Conservation (phyloP, 1,139 yeast genomes). For the Suhomyces terraborum region DNA sequence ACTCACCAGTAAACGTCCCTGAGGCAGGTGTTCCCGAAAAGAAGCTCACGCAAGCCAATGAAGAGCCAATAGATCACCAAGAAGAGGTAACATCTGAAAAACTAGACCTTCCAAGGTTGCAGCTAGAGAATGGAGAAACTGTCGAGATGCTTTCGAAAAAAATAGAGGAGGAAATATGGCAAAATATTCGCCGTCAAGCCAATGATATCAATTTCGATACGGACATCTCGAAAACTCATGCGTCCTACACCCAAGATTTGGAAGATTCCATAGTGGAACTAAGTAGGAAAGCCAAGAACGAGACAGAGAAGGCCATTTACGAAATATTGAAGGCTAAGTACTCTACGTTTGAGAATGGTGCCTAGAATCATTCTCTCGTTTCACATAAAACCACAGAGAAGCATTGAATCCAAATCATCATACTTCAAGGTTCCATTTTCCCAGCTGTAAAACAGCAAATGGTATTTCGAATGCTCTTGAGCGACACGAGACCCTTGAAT, state of each 20-base stretch:
- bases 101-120: conserved; percentile 15
- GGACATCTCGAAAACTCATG: conserved; percentile 12
- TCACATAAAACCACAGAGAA: neutral
- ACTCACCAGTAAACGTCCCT: neutral
- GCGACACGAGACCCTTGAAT: too few relatives aligned
- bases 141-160: conserved; percentile 31
- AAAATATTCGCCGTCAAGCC: conserved; percentile 22
- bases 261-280: conserved; percentile 33
- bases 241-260: conserved; percentile 29
- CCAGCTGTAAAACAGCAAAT: too few relatives aligned
- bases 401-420: neutral
- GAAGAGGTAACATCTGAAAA: neutral
- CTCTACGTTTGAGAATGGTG: conserved; percentile 7
- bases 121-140: conserved; percentile 24
- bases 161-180: conserved; percentile 27
- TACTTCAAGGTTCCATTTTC: too few relatives aligned
- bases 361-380: too few relatives aligned
- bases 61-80: neutral
- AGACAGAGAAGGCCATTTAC: conserved; percentile 34
- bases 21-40: neutral
- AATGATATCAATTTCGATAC: conserved; percentile 8
- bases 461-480: too few relatives aligned
- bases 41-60: neutral
- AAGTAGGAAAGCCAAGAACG: conserved; percentile 29
- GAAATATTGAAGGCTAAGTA: conserved; percentile 28